phyloP scores from a whole-genome alignment of 345 rosid species.

The Eucalyptus victrix region DNA sequence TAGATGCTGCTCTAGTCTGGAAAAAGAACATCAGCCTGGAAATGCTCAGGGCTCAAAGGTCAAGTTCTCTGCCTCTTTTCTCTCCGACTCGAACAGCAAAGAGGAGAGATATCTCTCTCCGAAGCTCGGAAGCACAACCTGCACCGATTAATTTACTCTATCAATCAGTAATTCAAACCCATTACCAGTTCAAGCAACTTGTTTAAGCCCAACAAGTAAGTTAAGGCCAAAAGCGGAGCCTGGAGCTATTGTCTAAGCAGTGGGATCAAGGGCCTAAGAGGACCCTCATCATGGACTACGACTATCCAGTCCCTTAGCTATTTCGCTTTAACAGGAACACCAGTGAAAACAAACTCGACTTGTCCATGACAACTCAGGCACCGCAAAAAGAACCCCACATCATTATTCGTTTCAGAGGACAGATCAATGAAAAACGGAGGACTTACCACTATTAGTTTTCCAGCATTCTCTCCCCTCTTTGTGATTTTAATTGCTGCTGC shows the following conservation, averaged over 20 bases:
- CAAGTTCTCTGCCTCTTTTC: slow-evolving; percentile 54
- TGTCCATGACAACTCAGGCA: not conserved
- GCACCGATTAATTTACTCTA: not conserved
- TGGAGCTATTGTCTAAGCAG: not conserved
- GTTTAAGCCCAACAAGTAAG: not conserved
- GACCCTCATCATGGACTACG: not conserved
- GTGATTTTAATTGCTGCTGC: not conserved
- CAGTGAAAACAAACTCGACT: not conserved
- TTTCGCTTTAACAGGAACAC: not conserved
- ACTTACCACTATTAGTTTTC: no score
- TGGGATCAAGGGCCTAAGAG: not conserved
- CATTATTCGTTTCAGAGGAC: no score
- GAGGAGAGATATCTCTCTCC: slow-evolving; percentile 74
- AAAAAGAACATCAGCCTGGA: not conserved
- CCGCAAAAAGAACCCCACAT: no score
- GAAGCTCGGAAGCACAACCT: slow-evolving; percentile 72
- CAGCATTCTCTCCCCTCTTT: no score
- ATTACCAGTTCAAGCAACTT: not conserved
- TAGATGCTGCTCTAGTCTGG: not conserved
- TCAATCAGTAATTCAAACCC: not conserved
- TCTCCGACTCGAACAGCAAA: slow-evolving; percentile 47
- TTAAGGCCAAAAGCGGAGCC: not conserved
- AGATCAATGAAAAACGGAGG: no score
- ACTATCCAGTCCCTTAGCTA: not conserved
- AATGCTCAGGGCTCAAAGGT: slow-evolving; percentile 30